Base-by-base conservation (phyloP, 116 monocot species). In the Zostera marina region DNA sequence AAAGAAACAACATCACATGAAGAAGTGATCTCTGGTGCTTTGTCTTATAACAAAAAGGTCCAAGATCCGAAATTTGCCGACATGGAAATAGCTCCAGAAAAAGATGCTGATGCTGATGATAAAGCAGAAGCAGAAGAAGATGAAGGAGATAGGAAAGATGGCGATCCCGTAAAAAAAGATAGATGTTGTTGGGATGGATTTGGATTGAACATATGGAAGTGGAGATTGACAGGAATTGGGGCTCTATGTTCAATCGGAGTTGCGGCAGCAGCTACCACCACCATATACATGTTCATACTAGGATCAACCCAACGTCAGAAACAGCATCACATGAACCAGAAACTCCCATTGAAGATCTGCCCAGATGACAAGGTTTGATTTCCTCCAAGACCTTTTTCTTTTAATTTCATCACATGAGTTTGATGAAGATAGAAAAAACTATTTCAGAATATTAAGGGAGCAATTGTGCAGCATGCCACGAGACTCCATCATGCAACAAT, bases 401-500 rank as follows among this genome's bases (percentile, higher is more conserved):
- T 32, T 32, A 32, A 32, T 32, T 32, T 32, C 32, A 32, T 32
- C 32, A 32, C 32, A 32, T 32, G 32, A 32, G 32, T 32, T 32
- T 32, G 32, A 32, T 32, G 0, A 32, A 32, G 32, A 1, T 20
- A 17, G 17, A 6, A 24, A 26, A 47, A 13, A n/a, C 65, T n/a
- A 41, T 44, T 64, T 53, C 70, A 83, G 83, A 75, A 75, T 44
- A 66, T 83, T 9, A 75, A 73, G 70, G 58, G 76, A 46, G 70
- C 58, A 16, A 32, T 32, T 32, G 63, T 83, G 67, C 76, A 83
- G 59, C 70, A 79, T 26, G 83, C 79, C 4, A 59, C 70, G 1
- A 83, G 79, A 59, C 47, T 75, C 54, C 79, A 83, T 65, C 83
- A 83, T 19, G 70, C 76, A 22, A 32, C 32, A 32, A 52, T 83